Evolutionary conservation across 1,284 basidiomycete species (phyloP).

Genomic region (Austropuccinia psidii): DNA sequence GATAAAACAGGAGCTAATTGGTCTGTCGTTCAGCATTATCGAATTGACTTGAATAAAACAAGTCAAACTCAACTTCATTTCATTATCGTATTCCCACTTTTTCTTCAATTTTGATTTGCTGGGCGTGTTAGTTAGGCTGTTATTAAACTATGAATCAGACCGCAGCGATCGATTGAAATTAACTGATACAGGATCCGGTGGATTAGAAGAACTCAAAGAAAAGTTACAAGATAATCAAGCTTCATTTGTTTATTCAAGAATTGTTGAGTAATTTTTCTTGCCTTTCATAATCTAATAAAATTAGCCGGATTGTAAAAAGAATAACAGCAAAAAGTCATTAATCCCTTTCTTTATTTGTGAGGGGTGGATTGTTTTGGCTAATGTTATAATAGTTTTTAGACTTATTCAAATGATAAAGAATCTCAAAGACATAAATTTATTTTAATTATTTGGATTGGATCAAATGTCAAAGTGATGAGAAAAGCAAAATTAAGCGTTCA

Average conservation of each 20-base stretch:
- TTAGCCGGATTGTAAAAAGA: too few relatives aligned
- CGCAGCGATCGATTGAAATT: slow-evolving; percentile 72
- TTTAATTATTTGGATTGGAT: slow-evolving; percentile 80
- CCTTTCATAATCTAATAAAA: too few relatives aligned
- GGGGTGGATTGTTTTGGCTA: too few relatives aligned
- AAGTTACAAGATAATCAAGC: slow-evolving; percentile 64
- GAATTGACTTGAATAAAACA: too few relatives aligned
- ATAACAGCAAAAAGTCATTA: too few relatives aligned
- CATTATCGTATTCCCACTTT: too few relatives aligned
- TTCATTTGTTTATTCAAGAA: slow-evolving; percentile 71
- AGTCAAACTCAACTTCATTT: too few relatives aligned
- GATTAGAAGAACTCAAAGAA: slow-evolving; percentile 67
- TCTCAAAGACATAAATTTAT: slow-evolving; percentile 64
- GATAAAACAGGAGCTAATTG: slow-evolving; percentile 77
- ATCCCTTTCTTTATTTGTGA: neutral
- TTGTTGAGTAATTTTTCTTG: slow-evolving; percentile 45
- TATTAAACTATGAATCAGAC: slow-evolving; percentile 52
- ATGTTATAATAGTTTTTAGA: slow-evolving; percentile 67
- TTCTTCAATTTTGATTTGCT: too few relatives aligned
- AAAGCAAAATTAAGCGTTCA: slow-evolving; percentile 85
- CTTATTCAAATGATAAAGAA: slow-evolving; percentile 53
- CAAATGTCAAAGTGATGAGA: slow-evolving; percentile 75
- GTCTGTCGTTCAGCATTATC: slow-evolving; percentile 56
- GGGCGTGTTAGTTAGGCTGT: slow-evolving; percentile 22
- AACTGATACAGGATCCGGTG: slow-evolving; percentile 67